Percentiles rank a stretch among this genome's conserved stretches.
Conservation (phyloP, 768 basidiomycete genomes). For the Roridomyces roridus region DNA sequence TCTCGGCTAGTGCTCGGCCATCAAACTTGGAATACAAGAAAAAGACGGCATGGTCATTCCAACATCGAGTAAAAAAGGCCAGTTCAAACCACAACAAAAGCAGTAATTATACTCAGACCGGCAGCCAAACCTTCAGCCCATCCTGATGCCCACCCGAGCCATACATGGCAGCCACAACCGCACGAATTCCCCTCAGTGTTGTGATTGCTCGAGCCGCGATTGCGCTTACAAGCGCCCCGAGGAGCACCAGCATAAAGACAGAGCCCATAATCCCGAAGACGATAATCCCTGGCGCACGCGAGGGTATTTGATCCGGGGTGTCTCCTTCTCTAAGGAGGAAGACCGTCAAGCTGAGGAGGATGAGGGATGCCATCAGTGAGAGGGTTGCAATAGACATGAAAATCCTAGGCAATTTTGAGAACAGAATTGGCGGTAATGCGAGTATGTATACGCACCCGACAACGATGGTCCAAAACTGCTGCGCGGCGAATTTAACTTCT, state of each 20-base stretch:
- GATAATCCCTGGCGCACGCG: slow-evolving; percentile 10
- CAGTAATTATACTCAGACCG: slow-evolving; percentile 1
- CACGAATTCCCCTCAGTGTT: slow-evolving; percentile 11
- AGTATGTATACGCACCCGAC: slow-evolving; percentile 13
- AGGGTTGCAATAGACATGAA: slow-evolving; percentile 22
- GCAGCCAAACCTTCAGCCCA: slow-evolving; percentile 16
- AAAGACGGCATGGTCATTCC: no score
- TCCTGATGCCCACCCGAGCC: slow-evolving; percentile 2
- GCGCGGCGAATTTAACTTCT: slow-evolving; percentile 29
- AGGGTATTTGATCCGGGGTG: slow-evolving; percentile 4
- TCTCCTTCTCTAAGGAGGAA: slow-evolving; percentile 24
- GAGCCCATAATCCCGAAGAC: slow-evolving; percentile 19
- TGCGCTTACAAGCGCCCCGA: slow-evolving; percentile 1
- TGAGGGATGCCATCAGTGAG: slow-evolving; percentile 25
- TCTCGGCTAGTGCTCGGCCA: no score
- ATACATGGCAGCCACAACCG: slow-evolving; percentile 10
- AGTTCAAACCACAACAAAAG: no score
- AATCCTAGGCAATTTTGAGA: slow-evolving; percentile 12
- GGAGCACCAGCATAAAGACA: slow-evolving; percentile 5
- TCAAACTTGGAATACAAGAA: no score
- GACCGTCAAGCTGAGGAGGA: slow-evolving; percentile 28
- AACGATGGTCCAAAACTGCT: slow-evolving; percentile 29
- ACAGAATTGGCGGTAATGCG: not conserved
- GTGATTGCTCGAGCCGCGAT: slow-evolving; percentile 10
- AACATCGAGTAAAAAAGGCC: no score